These are phyloP conservation scores for Dryas alaskensis DNA, from an alignment of 306 rosid species.

Conservation along the genomic window DNA sequence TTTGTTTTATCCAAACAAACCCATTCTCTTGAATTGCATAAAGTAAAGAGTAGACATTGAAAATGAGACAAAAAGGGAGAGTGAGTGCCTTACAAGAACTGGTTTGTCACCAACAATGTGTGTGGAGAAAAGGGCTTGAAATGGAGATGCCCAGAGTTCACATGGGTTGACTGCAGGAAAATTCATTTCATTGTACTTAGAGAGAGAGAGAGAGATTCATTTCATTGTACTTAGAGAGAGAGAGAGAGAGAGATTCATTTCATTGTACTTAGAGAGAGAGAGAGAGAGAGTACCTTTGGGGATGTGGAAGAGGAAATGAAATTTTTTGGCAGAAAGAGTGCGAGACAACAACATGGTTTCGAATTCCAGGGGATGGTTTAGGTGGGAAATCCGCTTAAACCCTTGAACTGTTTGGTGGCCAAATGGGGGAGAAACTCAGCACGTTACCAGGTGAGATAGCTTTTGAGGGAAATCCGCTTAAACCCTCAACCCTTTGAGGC, in stretches of 20 bases:
- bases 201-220: background rate
- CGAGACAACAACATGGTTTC: conserved; percentile 13
- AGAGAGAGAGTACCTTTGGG: conserved; percentile 43
- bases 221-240: background rate
- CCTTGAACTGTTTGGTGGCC: background rate
- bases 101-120: conserved; percentile 72
- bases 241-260: background rate
- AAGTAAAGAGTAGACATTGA: background rate
- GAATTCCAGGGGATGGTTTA: background rate
- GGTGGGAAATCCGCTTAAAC: conserved; percentile 6
- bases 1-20: background rate
- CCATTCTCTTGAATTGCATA: conserved; percentile 18
- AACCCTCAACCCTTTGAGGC: too few relatives aligned
- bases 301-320: conserved; percentile 20
- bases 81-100: conserved; percentile 55
- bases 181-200: background rate
- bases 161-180: conserved; percentile 36
- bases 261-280: background rate
- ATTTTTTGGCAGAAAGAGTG: conserved; percentile 10
- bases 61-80: conserved; percentile 6
- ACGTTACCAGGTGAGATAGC: too few relatives aligned
- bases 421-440: too few relatives aligned
- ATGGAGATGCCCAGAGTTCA: conserved; percentile 36
- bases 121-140: conserved; percentile 58
- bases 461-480: too few relatives aligned